phyloP scores from a whole-genome alignment of 2,329 filamentous ascomycete genomes.

The Colletotrichum trifolii region DNA sequence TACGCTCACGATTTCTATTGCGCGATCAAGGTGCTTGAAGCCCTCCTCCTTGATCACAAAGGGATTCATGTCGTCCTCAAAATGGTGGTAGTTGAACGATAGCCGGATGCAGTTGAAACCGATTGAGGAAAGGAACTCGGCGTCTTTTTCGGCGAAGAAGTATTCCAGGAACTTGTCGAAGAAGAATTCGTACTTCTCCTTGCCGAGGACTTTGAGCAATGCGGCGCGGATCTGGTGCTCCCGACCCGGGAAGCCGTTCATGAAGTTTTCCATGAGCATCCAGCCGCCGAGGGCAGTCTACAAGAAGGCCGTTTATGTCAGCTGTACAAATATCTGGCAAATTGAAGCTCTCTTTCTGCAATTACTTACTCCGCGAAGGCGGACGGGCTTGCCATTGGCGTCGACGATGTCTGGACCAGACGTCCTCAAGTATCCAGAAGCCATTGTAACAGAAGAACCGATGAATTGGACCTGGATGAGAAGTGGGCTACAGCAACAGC shows the following conservation, averaged over 20 bases:
- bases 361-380: slow-evolving; percentile 50
- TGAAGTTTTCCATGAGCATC: slow-evolving; percentile 69
- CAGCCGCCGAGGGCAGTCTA: slow-evolving; percentile 46
- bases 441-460: not conserved
- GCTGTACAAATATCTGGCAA: too few species aligned
- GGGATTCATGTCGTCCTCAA: slow-evolving; percentile 64
- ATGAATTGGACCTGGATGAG: too few species aligned
- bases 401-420: slow-evolving; percentile 52
- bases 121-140: slow-evolving; percentile 65
- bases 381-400: slow-evolving; percentile 53
- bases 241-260: slow-evolving; percentile 70
- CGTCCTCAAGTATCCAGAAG: slow-evolving; percentile 33
- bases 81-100: slow-evolving; percentile 70
- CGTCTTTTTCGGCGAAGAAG: slow-evolving; percentile 69
- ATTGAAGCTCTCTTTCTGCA: too few species aligned
- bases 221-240: slow-evolving; percentile 66
- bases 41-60: slow-evolving; percentile 58
- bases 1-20: slow-evolving; percentile 51
- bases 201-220: slow-evolving; percentile 63
- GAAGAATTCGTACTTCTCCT: slow-evolving; percentile 69
- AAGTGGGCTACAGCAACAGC: too few species aligned
- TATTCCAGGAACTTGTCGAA: slow-evolving; percentile 67
- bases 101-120: slow-evolving; percentile 69
- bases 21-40: slow-evolving; percentile 60
- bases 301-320: too few species aligned